These are phyloP conservation scores for Poa pratensis DNA, from an alignment of 176 grass and related monocot genomes.

Conservation along the genomic window DNA sequence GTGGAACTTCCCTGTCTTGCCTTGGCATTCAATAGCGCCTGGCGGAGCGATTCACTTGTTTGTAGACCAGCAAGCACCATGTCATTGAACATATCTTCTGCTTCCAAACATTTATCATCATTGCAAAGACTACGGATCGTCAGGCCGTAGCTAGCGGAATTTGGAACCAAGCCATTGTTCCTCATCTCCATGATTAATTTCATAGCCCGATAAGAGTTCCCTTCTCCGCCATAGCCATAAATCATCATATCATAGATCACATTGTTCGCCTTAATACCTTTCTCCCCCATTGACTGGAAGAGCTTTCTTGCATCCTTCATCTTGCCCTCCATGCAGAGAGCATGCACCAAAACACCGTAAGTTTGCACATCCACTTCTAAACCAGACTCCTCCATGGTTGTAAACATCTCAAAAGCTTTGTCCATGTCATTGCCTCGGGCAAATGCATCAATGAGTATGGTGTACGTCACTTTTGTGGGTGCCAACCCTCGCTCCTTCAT, in stretches of 20 bases:
- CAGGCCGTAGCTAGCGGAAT: conserved; percentile 65
- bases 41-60: conserved; percentile 40
- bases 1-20: conserved; percentile 27
- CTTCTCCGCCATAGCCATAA: conserved; percentile 73
- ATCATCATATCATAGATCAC: conserved; percentile 77
- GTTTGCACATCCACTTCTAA: conserved; percentile 59
- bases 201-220: conserved; percentile 62
- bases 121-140: conserved; percentile 66
- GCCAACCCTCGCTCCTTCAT: conserved; percentile 64
- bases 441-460: conserved; percentile 71
- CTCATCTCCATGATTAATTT: conserved; percentile 61
- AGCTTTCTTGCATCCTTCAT: conserved; percentile 78
- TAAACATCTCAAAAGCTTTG: conserved; percentile 63
- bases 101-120: conserved; percentile 63
- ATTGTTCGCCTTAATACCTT: conserved; percentile 53
- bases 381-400: conserved; percentile 54
- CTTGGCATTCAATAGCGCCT: conserved; percentile 57
- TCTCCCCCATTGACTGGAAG: conserved; percentile 57
- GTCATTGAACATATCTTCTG: conserved; percentile 54
- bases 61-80: conserved; percentile 60
- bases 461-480: conserved; percentile 73
- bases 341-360: conserved; percentile 58
- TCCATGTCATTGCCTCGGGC: conserved; percentile 58
- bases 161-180: conserved; percentile 61
- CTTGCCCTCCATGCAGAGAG: conserved; percentile 61